Evolutionary conservation across 495 filamentous ascomycete species (phyloP), one percentile per base, ranked within the genome.

Genomic region (Clohesyomyces aquaticus): DNA sequence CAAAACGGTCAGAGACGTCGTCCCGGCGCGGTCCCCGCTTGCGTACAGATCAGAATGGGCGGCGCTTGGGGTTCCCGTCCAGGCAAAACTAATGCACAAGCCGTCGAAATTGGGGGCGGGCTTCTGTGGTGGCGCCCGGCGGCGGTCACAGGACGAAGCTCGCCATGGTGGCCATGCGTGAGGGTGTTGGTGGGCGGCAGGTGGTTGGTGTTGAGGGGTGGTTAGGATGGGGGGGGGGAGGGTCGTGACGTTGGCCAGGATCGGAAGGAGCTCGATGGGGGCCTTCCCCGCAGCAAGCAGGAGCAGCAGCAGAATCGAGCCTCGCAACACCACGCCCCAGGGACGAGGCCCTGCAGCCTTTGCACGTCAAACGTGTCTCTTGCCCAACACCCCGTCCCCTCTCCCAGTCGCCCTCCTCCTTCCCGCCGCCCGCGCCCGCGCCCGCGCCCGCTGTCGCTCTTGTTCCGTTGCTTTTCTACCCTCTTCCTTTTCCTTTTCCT

Each of bases 111-210:
- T 27, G 23, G 21, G 25, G 21, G 16, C 25, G 26, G 18, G 47
- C 18, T 8, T 23, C 25, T 11, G 16, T 10, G 4, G 49, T 28
- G 49, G 49, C 49, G 49, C 25, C 23, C 4, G 22, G 49, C 18
- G 23, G 49, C 49, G 23, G 49, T 29, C 49, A 52, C 49, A 29
- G 49, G 23, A 52, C 25, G 6, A 26, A 41, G 9, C 8, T 8
- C 35, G 35, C 35, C 8, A 8, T 9, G 35, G 9, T 46, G 4
- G 43, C 43, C 22, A 6, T 4, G 16, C 43, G 47, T 26, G 9
- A 25, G 47, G 18, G 47, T 25, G 47, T 22, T 22, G 47, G 47
- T 12, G 25, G 47, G 6, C 11, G 47, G 4, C 47, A 11, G 12
- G 6, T 25, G 19, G 10, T 25, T 26, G 47, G 9, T 25, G 6